Conservation (phyloP, 1,139 yeast species). For the Protomyces arabidopsidicola region DNA sequence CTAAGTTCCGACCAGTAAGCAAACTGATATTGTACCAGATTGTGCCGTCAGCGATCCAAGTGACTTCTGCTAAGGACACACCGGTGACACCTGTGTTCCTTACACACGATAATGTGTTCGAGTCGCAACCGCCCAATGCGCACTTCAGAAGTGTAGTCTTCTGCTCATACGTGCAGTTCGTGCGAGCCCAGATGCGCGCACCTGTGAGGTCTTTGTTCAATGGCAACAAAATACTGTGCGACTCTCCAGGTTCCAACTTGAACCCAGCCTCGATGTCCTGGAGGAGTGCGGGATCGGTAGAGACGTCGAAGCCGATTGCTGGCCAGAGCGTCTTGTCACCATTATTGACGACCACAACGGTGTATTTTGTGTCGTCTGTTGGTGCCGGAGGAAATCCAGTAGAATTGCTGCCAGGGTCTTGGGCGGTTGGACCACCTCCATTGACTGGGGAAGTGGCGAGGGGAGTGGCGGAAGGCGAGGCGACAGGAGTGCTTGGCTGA, state of each 20-base stretch:
- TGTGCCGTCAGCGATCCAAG: not conserved
- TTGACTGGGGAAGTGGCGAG: no score
- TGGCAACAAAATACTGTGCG: slow-evolving; percentile 4
- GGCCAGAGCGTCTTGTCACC: not conserved
- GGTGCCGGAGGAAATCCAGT: no score
- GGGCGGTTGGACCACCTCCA: no score
- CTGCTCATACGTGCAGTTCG: slow-evolving; percentile 1
- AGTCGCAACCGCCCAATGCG: slow-evolving; percentile 9
- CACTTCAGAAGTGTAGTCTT: not conserved
- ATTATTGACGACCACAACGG: not conserved
- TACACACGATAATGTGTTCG: not conserved
- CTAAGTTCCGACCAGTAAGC: slow-evolving; percentile 11
- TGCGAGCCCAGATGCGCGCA: slow-evolving; percentile 15
- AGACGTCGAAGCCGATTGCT: not conserved
- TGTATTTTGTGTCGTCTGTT: not conserved
- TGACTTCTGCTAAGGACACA: slow-evolving; percentile 21
- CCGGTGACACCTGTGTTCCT: slow-evolving; percentile 6
- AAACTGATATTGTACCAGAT: slow-evolving; percentile 19
- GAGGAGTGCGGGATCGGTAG: not conserved
- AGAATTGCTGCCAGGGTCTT: no score
- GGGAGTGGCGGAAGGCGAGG: no score
- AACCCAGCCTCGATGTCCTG: slow-evolving; percentile 1
- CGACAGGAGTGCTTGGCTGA: no score
- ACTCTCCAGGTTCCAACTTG: slow-evolving; percentile 3
- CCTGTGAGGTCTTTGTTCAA: not conserved